Evolutionary conservation across 768 basidiomycete genomes (phyloP), one percentile per base, ranked within the genome.

Genomic region (Harrya chromipes): DNA sequence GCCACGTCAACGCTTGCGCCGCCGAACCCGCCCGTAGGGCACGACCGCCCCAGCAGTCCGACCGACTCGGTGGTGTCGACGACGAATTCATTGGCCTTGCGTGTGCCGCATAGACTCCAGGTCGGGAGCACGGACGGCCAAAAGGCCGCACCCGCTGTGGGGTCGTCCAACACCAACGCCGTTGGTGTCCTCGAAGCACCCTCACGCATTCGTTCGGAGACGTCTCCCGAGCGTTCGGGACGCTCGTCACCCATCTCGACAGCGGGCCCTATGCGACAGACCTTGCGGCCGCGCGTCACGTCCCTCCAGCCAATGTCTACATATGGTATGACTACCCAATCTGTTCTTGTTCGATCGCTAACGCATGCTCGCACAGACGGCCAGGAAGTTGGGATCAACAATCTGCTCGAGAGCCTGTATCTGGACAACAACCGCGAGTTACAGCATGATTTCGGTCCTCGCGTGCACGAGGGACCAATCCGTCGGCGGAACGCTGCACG

Each of bases 401-500:
- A 89, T 42, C 73, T 98, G 12, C 73, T 99, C 19, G 97, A 98
- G 63, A 87, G 90, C 49, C 74, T 94, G 19, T 97, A 93, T 63
- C 74, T 91, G 33, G 93, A 94, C 63, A 90, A 85, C 53, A 85
- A 83, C 60, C 83, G 85, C 21, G 92, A 97, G 50, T 75, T 92
- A 2, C 83, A 92, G 50, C 78, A 87, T 24, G 94, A 99, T 60
- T 95, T 99, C 62, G 95, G 95, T 6, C 94, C 94, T 4, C 81
- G 80, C 44, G 81, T 94, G 5, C 84, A 88, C 48, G 84, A 90
- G 50, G 90, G 90, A 0, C 85, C 92, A 34, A 69, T 90, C 19
- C 81, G 92, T 20, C 79, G 90, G 33, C 82, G 91, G 7, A 87
- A 85, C 57, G 75, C 85, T 0, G 76, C 79, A 4, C 79, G 93